Evolutionary conservation across 805 yeast species (phyloP).

Genomic region (Schwanniomyces sp.): DNA sequence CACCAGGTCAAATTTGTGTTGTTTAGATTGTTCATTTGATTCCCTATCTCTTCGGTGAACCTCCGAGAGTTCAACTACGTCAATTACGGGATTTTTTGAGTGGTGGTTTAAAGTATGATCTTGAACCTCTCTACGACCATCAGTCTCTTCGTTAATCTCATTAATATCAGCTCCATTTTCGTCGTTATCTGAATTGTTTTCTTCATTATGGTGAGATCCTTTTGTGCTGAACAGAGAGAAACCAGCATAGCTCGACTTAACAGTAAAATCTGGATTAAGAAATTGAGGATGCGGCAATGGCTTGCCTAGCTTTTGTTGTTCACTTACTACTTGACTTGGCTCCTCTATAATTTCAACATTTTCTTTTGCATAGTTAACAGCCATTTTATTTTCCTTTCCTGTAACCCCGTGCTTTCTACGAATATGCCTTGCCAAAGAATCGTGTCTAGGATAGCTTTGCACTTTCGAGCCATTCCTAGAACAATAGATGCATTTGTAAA

Average conservation of each 20-base stretch:
- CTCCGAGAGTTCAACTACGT: constrained; percentile 11
- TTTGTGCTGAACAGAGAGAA: constrained; percentile 28
- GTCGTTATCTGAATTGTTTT: background rate
- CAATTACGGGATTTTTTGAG: constrained; percentile 8
- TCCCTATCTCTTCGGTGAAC: background rate
- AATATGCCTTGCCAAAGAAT: constrained; percentile 44
- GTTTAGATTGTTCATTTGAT: too few relatives aligned
- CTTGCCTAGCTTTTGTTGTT: constrained; percentile 10
- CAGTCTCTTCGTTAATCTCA: background rate
- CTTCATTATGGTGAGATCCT: constrained; percentile 2
- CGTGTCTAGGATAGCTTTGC: constrained; percentile 45
- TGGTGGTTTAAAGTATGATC: background rate
- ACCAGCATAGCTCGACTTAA: constrained; percentile 29
- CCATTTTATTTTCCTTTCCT: constrained; percentile 44
- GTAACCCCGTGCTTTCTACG: constrained; percentile 44
- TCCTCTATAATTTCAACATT: constrained; percentile 40
- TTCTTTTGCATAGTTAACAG: constrained; percentile 44
- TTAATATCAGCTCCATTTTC: background rate
- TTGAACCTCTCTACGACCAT: background rate
- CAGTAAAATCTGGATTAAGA: constrained; percentile 27
- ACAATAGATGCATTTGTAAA: constrained; percentile 43
- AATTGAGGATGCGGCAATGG: constrained; percentile 32
- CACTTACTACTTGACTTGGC: constrained; percentile 11
- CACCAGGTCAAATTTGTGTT: too few relatives aligned
- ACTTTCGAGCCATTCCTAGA: constrained; percentile 30